A percentile compares a stretch with the other conserved stretches of the same genome.
phyloP scores from a whole-genome alignment of 371 early-diverging fungal species.

The Mortierella sp. region DNA sequence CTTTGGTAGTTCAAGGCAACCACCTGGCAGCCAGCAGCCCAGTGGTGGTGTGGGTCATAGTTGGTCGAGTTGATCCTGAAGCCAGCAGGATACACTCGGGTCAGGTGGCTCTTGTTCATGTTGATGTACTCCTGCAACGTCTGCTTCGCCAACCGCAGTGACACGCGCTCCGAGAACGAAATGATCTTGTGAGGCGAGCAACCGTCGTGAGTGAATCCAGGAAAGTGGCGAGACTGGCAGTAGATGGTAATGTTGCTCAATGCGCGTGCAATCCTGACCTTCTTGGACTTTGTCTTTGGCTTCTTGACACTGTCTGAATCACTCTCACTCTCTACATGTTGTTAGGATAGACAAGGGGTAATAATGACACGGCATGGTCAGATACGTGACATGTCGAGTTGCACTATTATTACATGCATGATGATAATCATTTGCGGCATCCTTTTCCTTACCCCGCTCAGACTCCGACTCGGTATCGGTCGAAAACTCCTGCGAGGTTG shows the following conservation, averaged over 20 bases:
- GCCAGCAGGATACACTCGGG: conserved; percentile 82
- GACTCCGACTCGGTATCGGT: conserved; percentile 54
- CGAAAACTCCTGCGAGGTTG: conserved; percentile 19
- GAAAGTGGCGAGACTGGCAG: conserved; percentile 75
- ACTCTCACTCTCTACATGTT: conserved; percentile 42
- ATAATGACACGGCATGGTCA: neutral
- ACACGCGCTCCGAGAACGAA: conserved; percentile 75
- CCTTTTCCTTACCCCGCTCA: conserved; percentile 35
- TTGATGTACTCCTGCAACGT: conserved; percentile 60
- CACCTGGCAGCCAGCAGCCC: conserved; percentile 84
- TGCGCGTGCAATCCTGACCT: conserved; percentile 65
- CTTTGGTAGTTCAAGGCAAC: conserved; percentile 91
- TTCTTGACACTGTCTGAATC: conserved; percentile 50
- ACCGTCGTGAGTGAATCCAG: conserved; percentile 60
- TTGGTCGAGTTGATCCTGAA: conserved; percentile 82
- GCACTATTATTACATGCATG: neutral
- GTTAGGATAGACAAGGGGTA: too few species aligned
- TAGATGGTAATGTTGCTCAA: conserved; percentile 78
- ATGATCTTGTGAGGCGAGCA: conserved; percentile 67
- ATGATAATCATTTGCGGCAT: neutral
- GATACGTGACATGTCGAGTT: neutral
- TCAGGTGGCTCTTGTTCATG: conserved; percentile 67
- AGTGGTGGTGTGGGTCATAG: conserved; percentile 82
- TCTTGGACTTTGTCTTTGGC: conserved; percentile 58
- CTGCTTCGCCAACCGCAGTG: conserved; percentile 50